A percentile compares a stretch with the other conserved stretches of the same genome.
These are phyloP conservation scores for Coemansia aciculifera DNA, from an alignment of 192 early-diverging fungal species.

Conservation along the genomic window DNA sequence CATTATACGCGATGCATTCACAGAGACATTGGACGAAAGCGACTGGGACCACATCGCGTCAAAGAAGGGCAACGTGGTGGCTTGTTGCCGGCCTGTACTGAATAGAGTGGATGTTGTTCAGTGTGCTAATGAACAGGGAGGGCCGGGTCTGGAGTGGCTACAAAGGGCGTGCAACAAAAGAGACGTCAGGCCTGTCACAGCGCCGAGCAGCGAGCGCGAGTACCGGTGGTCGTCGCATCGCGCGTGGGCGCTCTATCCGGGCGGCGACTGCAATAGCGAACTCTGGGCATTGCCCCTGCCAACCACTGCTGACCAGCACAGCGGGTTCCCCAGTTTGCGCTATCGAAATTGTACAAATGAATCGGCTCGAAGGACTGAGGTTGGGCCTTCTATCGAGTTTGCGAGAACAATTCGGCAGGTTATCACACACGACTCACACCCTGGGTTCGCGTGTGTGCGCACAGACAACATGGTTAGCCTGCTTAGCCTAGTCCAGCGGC, in stretches of 20 bases:
- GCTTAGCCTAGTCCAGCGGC: constrained; percentile 12
- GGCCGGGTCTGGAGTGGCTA: not conserved
- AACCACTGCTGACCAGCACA: not conserved
- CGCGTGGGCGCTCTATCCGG: constrained; percentile 35
- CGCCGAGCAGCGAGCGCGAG: not conserved
- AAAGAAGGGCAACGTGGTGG: constrained; percentile 20
- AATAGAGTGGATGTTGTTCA: not conserved
- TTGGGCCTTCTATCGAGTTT: constrained; percentile 26
- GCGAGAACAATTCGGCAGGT: constrained; percentile 45
- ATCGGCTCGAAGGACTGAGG: not conserved
- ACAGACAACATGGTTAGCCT: constrained; percentile 42
- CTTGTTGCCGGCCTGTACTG: constrained; percentile 24
- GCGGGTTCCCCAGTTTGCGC: constrained; percentile 11
- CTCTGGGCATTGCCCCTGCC: constrained; percentile 38
- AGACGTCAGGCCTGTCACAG: constrained; percentile 14
- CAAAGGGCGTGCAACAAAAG: not conserved
- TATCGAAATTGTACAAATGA: not conserved
- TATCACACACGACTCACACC: constrained; percentile 9
- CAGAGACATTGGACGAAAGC: constrained; percentile 18
- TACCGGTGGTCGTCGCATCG: constrained; percentile 29
- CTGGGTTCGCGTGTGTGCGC: constrained; percentile 38
- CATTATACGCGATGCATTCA: constrained; percentile 13
- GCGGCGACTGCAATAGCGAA: constrained; percentile 37
- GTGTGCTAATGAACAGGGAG: not conserved
- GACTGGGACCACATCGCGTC: constrained; percentile 14